These are phyloP conservation scores for Pyricularia sp. DNA, from an alignment of 2,329 filamentous ascomycete species.

Conservation along the genomic window DNA sequence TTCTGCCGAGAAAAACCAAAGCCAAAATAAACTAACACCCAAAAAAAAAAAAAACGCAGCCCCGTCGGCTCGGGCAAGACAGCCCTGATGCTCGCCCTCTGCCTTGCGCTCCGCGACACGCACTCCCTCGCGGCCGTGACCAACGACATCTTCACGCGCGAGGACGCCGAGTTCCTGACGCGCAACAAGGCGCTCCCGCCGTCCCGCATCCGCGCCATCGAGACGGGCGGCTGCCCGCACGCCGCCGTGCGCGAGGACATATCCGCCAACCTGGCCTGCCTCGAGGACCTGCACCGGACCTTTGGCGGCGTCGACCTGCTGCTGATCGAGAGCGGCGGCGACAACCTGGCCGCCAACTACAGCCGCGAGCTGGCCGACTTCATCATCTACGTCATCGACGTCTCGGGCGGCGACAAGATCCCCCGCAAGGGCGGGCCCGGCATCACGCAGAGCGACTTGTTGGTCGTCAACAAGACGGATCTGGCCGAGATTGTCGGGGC, in stretches of 20 bases:
- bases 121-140: conserved; percentile 92
- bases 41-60: conserved; percentile 28
- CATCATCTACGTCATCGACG: conserved; percentile 98
- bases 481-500: conserved; percentile 74
- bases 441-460: conserved; percentile 87
- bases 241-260: conserved; percentile 97
- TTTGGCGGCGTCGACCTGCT: conserved; percentile 70
- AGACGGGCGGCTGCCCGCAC: conserved; percentile 94
- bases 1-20: too few species aligned
- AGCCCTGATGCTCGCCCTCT: conserved; percentile 88
- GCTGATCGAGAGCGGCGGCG: conserved; percentile 88
- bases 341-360: conserved; percentile 97
- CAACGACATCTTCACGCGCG: conserved; percentile 97
- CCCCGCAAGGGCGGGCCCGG: conserved; percentile 91
- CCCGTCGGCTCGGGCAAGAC: conserved; percentile 97
- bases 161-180: conserved; percentile 96
- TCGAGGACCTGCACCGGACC: conserved; percentile 73
- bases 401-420: conserved; percentile 91
- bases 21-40: not conserved
- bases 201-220: conserved; percentile 80
- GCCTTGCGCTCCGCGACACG: conserved; percentile 63
- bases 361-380: conserved; percentile 87
- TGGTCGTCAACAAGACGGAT: conserved; percentile 97
- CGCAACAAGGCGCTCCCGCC: conserved; percentile 72
- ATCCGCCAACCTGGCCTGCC: conserved; percentile 77